phyloP scores from a whole-genome alignment of 805 yeast species.

The Priceomyces haplophilus region DNA sequence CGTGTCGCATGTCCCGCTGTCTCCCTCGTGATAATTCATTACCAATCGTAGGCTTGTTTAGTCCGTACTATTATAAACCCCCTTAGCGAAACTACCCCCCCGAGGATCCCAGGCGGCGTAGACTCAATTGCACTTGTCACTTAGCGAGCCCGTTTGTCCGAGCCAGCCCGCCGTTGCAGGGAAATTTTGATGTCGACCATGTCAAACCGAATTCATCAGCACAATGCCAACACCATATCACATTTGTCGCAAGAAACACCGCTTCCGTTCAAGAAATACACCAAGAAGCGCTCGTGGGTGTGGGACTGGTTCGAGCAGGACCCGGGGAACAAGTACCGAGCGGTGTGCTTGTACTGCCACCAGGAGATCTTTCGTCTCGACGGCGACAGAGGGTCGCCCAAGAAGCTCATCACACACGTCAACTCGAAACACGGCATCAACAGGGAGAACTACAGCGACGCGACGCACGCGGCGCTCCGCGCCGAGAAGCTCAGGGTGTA shows the following conservation, averaged over 20 bases:
- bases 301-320: constrained; percentile 20
- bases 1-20: too few species aligned
- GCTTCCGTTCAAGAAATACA: constrained; percentile 15
- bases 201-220: constrained; percentile 11
- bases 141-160: too few species aligned
- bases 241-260: constrained; percentile 15
- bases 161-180: not conserved
- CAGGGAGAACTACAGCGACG: constrained; percentile 11
- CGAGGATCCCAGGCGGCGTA: too few species aligned
- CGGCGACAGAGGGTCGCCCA: constrained; percentile 17
- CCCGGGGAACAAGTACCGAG: constrained; percentile 14
- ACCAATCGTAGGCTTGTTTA: too few species aligned
- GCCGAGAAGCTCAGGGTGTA: constrained; percentile 10
- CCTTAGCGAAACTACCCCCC: too few species aligned
- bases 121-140: not conserved
- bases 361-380: constrained; percentile 15
- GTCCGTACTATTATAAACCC: too few species aligned
- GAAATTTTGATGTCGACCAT: constrained; percentile 9
- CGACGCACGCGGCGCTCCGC: constrained; percentile 4
- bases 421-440: constrained; percentile 15
- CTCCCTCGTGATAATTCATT: too few species aligned
- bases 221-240: constrained; percentile 13
- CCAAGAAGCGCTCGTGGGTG: constrained; percentile 17
- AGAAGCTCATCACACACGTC: constrained; percentile 16
- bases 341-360: constrained; percentile 15